phyloP scores from a whole-genome alignment of 2,329 filamentous ascomycete genomes.

The Talaromyces albobiverticillius region DNA sequence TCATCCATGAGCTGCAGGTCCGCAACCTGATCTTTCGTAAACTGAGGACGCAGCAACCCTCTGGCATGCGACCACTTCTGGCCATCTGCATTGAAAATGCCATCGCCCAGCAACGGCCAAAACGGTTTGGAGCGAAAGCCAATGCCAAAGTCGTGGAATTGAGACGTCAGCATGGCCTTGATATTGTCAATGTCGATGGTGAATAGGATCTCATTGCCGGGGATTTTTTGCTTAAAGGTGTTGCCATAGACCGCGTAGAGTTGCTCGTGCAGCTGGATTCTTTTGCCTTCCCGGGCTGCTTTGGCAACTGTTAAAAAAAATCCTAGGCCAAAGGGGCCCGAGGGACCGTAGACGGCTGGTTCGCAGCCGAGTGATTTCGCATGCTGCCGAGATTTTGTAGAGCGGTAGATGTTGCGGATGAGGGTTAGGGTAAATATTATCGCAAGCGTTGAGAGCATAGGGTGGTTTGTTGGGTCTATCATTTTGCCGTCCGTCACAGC shows the following conservation, averaged over 20 bases:
- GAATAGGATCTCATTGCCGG: constrained; percentile 12
- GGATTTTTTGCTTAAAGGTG: constrained; percentile 12
- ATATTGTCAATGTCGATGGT: constrained; percentile 14
- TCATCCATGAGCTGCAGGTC: constrained; percentile 59
- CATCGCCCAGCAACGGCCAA: constrained; percentile 11
- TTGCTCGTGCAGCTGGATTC: constrained; percentile 7
- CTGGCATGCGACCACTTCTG: constrained; percentile 56
- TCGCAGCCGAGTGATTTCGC: constrained; percentile 6
- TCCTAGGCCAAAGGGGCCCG: constrained; percentile 7
- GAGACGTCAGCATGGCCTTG: constrained; percentile 11
- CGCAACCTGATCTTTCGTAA: constrained; percentile 33
- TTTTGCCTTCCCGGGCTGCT: constrained; percentile 1
- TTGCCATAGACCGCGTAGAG: constrained; percentile 6
- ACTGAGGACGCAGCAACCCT: constrained; percentile 11
- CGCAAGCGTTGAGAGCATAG: neutral
- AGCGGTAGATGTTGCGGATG: constrained; percentile 1
- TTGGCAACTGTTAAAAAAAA: constrained; percentile 12
- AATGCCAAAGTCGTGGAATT: constrained; percentile 11
- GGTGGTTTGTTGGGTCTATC: neutral
- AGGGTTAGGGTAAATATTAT: neutral
- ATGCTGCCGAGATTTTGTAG: constrained; percentile 1
- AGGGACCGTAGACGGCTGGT: constrained; percentile 8
- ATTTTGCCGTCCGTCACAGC: neutral
- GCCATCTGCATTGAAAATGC: constrained; percentile 70
- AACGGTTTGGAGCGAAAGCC: constrained; percentile 9